phyloP scores from a whole-genome alignment of 83 land plant genomes.

The Isoetes engelmannii region DNA sequence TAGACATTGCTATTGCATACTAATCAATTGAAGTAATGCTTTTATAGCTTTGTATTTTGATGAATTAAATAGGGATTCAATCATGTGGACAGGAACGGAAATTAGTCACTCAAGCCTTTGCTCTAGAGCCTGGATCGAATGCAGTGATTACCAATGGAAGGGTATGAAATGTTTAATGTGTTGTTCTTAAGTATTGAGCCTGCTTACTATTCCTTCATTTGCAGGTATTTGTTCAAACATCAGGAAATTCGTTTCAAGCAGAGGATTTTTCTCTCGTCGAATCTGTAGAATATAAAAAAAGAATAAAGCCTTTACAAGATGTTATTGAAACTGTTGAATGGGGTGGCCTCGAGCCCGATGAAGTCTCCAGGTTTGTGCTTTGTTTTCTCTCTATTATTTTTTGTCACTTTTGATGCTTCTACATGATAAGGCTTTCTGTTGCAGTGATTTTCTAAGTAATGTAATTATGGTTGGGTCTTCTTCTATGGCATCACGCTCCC shows the following conservation, averaged over 20 bases:
- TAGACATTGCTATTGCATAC: no score
- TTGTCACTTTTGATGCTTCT: no score
- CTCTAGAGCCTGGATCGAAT: slow-evolving; percentile 44
- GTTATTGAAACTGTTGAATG: slow-evolving; percentile 66
- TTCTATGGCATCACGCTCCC: slow-evolving; percentile 61
- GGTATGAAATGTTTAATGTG: slow-evolving; percentile 29
- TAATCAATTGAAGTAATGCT: no score
- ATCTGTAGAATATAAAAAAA: slow-evolving; percentile 61
- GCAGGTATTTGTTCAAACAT: slow-evolving; percentile 45
- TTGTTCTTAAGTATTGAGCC: no score
- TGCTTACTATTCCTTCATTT: background rate
- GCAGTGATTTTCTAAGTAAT: slow-evolving; percentile 86
- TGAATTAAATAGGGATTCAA: no score
- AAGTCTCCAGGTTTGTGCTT: slow-evolving; percentile 57
- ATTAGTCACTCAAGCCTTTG: slow-evolving; percentile 43
- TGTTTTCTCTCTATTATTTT: background rate
- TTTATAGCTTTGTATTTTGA: no score
- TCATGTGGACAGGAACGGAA: slow-evolving; percentile 39
- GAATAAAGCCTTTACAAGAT: slow-evolving; percentile 55
- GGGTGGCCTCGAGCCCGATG: slow-evolving; percentile 72
- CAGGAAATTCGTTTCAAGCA: slow-evolving; percentile 44
- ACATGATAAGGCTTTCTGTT: background rate
- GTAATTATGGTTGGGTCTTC: slow-evolving; percentile 78
- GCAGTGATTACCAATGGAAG: slow-evolving; percentile 97
- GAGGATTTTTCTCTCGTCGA: slow-evolving; percentile 79